Evolutionary conservation across 345 rosid genomes (phyloP).

Genomic region (Cardiospermum halicacabum): DNA sequence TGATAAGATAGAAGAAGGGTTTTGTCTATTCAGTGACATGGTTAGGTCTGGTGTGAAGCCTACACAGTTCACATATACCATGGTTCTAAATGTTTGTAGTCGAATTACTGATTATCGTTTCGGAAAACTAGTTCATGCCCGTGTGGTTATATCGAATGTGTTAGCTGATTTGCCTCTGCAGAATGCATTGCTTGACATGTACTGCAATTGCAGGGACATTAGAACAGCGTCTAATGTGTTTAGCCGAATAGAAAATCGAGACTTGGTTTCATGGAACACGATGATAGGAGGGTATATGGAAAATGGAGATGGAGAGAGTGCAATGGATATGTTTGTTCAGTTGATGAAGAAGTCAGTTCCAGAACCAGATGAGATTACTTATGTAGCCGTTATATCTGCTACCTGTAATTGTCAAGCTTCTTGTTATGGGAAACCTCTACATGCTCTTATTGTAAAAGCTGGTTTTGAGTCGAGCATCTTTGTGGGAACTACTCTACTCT

Average conservation of each 20-base stretch:
- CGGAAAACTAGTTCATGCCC: constrained; percentile 59
- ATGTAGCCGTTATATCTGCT: constrained; percentile 62
- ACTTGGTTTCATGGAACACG: constrained; percentile 84
- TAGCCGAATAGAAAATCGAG: constrained; percentile 35
- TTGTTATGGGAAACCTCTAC: constrained; percentile 57
- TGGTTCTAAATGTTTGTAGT: constrained; percentile 65
- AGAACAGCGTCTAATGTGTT: constrained; percentile 42
- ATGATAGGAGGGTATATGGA: constrained; percentile 64
- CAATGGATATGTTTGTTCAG: constrained; percentile 44
- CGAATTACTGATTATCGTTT: constrained; percentile 35
- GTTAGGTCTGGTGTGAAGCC: constrained; percentile 46
- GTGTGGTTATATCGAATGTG: constrained; percentile 31
- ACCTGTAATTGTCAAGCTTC: constrained; percentile 29
- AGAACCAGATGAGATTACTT: constrained; percentile 75
- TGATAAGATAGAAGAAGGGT: constrained; percentile 39
- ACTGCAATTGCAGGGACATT: constrained; percentile 54
- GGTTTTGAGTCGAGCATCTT: constrained; percentile 53
- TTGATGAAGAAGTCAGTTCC: constrained; percentile 32
- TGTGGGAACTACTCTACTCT: constrained; percentile 59
- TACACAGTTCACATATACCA: constrained; percentile 62
- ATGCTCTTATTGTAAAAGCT: constrained; percentile 46
- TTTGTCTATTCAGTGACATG: constrained; percentile 45
- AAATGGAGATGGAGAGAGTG: constrained; percentile 52
- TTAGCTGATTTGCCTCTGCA: constrained; percentile 53
- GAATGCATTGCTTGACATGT: constrained; percentile 86